Evolutionary conservation across 1,284 basidiomycete genomes (phyloP), one percentile per base, ranked within the genome.

Genomic region (Ceratorhiza oryzae-sativae): DNA sequence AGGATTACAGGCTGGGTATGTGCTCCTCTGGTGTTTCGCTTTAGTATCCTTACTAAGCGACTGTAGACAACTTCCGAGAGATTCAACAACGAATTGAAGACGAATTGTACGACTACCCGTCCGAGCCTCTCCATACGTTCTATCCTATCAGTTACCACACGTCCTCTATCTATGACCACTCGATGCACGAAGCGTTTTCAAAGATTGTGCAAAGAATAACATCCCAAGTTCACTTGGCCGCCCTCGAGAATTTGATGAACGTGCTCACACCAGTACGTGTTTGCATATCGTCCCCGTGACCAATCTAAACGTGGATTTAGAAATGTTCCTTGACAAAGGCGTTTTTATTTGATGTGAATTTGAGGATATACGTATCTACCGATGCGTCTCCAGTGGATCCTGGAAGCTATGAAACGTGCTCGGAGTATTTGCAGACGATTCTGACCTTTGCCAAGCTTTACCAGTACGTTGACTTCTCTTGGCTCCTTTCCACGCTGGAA

Each of bases 311-410:
- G 5, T 41, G 39, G 23, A 71, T 56, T 58, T 77, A 95, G 90
- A 93, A 94, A 73, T 95, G 92, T 0, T 91, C 92, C 76, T 91
- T 95, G 53, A 90, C 93, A 46, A 98, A 97, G 80, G 92, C 93
- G 0, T 98, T 96, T 79, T 81, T 98, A 12, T 98, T 98, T 77
- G 97, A 99, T 79, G 88, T 89, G 3, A 86, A 86, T 4, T 94
- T 94, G 20, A 86, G 94, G 65, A 84, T 98, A 39, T 97, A 95
- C 77, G 86, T 98, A 23, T 95, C 95, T 0, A 95, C 95, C 5
- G 97, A 99, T 78, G 90, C 91, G 20, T 94, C 93, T 0, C 94
- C 97, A 0, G 93, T 97, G 32, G 96, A 98, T 79, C 86, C 90
- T 68, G 89, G 90, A 0, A 95, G 93, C 1, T 92, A 95, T 76